These are phyloP conservation scores for Clarireedia paspali DNA, from an alignment of 2,329 filamentous ascomycete genomes.

Conservation along the genomic window DNA sequence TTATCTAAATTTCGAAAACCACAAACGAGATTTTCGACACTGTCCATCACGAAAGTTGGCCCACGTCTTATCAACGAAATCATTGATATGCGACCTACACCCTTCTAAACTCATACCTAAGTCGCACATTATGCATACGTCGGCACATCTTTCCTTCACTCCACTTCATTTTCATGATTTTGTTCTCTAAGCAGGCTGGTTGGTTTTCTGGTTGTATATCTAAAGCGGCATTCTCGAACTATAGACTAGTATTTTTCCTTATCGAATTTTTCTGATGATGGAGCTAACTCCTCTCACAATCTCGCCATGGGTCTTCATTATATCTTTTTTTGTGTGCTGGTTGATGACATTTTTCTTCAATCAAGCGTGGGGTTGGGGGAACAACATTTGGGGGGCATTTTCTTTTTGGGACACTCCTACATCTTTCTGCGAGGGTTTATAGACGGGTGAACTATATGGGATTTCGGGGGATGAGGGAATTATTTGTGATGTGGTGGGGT, in stretches of 20 bases:
- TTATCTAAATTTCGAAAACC: constrained; percentile 21
- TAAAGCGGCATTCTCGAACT: constrained; percentile 6
- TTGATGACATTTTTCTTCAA: too few species aligned
- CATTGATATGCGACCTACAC: neutral
- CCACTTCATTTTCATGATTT: neutral
- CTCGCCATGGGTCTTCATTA: too few species aligned
- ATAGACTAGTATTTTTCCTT: constrained; percentile 8
- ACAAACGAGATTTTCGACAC: neutral
- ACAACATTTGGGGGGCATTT: too few species aligned
- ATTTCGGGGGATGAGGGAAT: too few species aligned
- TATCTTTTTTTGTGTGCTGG: too few species aligned
- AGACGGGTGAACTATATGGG: too few species aligned
- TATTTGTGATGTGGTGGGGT: too few species aligned
- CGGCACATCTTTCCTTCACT: neutral
- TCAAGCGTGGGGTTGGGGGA: too few species aligned
- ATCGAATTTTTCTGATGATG: too few species aligned
- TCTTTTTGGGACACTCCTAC: too few species aligned
- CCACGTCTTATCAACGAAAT: neutral
- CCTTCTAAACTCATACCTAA: neutral
- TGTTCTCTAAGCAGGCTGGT: constrained; percentile 1
- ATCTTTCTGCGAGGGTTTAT: too few species aligned
- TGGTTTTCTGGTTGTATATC: constrained; percentile 3
- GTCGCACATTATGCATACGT: neutral
- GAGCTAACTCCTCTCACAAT: too few species aligned
- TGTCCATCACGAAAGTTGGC: neutral